Conservation (phyloP, 1,139 yeast genomes). For the Magnusiomyces magnusii region DNA sequence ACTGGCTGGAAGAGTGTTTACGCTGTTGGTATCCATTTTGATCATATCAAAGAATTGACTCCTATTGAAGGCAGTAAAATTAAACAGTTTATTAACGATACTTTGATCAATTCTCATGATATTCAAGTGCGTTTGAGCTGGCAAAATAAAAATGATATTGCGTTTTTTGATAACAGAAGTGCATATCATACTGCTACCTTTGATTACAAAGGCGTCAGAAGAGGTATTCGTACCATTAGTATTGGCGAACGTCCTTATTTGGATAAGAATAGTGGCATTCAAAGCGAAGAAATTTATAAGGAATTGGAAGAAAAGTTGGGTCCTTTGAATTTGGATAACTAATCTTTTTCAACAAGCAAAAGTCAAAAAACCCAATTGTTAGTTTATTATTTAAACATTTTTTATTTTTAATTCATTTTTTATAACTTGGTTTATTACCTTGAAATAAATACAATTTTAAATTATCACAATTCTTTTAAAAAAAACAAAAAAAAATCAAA, state of each 20-base stretch:
- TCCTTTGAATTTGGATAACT: neutral
- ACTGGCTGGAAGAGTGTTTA: constrained; percentile 43
- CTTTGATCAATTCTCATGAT: constrained; percentile 38
- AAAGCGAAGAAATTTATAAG: constrained; percentile 37
- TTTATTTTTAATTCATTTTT: too few relatives aligned
- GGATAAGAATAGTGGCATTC: constrained; percentile 46
- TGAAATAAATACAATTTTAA: too few relatives aligned
- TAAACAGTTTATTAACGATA: constrained; percentile 37
- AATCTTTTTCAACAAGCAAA: neutral
- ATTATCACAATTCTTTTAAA: neutral
- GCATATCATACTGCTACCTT: constrained; percentile 23
- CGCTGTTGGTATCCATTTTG: constrained; percentile 39
- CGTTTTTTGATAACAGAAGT: constrained; percentile 26
- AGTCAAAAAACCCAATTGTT: too few relatives aligned
- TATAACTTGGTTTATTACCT: too few relatives aligned
- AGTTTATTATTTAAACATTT: too few relatives aligned
- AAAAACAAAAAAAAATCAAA: too few relatives aligned
- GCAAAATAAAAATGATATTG: constrained; percentile 47
- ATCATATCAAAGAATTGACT: constrained; percentile 37
- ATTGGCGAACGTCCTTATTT: constrained; percentile 50
- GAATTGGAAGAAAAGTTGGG: constrained; percentile 1
- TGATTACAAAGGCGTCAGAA: constrained; percentile 36
- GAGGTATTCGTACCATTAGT: constrained; percentile 53
- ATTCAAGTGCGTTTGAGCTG: constrained; percentile 41
- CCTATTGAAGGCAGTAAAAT: constrained; percentile 34